Base-by-base conservation (phyloP, 768 basidiomycete species). In the Lentinula sp. region DNA sequence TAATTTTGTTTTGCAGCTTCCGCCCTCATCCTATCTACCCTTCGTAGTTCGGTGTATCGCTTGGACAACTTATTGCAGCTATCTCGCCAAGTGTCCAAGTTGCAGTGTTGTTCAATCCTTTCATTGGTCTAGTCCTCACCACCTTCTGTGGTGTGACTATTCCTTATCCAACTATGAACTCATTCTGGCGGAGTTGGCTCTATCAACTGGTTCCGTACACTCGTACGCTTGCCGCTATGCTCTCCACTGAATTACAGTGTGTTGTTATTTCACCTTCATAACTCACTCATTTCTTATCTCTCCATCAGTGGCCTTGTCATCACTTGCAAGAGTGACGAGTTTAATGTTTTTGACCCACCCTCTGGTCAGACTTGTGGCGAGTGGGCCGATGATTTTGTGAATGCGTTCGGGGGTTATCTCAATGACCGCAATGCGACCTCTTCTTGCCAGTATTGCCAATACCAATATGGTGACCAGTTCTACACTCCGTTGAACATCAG, bases 91-190 rank as follows among this genome's bases (percentile, higher is more conserved):
- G 86, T 50, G 81, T 94, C 55, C 85, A 89, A 68, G 83, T 91
- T 42, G 91, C 91, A 9, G 88, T 89, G 6, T 74, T 93, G 59
- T 88, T 87, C 76, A 93, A 90, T 70, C 91, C 92, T 1, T 88
- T 91, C 79, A 62, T 92, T 52, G 76, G 80, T 46, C 70, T 87
- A 36, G 75, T 88, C 42, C 81, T 92, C 55, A 73, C 82, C 4
- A 80, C 85, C 15, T 93, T 93, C 81, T 91, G 89, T 65, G 92
- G 92, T 68, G 89, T 92, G 15, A 87, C 88, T 1, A 83, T 92
- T 59, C 90, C 89, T 0, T 87, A 81, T 61, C 82, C 85, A 0
- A 79, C 78, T 4, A 72, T 92, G 70, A 78, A 79, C 9, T 68
- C 70, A 33, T 91, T 91, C 78, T 91, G 88, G 88, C 76, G 81